Evolutionary conservation across 106 monocot genomes (phyloP).

Genomic region (Dendrobium huoshanense): DNA sequence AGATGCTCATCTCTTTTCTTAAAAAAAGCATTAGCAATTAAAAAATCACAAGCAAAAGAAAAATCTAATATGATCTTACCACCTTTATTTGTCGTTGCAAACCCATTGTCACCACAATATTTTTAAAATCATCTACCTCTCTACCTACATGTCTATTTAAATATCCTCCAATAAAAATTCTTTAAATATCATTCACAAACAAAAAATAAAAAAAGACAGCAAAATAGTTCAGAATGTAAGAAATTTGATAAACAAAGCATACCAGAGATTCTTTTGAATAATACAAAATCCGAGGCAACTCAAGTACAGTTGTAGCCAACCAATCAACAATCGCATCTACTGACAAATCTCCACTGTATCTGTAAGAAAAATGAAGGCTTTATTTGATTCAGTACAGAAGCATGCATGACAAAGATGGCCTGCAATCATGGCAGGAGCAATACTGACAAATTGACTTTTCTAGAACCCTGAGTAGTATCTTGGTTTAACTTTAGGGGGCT

Average conservation of each 20-base stretch:
- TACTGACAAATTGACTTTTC: not conserved
- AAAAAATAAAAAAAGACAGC: not conserved
- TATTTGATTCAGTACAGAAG: not conserved
- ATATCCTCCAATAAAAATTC: no score
- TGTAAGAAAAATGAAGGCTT: slow-evolving; percentile 11
- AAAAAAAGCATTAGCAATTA: no score
- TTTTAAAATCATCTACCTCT: no score
- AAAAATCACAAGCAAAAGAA: no score
- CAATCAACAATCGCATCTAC: slow-evolving; percentile 90
- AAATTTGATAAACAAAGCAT: slow-evolving; percentile 7
- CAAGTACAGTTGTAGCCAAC: slow-evolving; percentile 74
- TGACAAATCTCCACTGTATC: slow-evolving; percentile 75
- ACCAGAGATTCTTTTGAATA: slow-evolving; percentile 89
- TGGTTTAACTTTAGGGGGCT: not conserved
- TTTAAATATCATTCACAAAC: not conserved
- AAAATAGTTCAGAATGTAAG: not conserved
- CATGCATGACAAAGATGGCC: not conserved
- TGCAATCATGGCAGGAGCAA: not conserved
- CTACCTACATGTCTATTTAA: no score
- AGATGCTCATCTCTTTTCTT: no score
- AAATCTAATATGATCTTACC: no score
- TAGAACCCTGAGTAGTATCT: not conserved
- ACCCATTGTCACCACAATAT: no score
- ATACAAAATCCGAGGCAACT: slow-evolving; percentile 83
- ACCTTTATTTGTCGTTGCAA: no score